Evolutionary conservation across 768 basidiomycete species (phyloP), one percentile per base, ranked within the genome.

Genomic region (Boletus vermiculosoides): DNA sequence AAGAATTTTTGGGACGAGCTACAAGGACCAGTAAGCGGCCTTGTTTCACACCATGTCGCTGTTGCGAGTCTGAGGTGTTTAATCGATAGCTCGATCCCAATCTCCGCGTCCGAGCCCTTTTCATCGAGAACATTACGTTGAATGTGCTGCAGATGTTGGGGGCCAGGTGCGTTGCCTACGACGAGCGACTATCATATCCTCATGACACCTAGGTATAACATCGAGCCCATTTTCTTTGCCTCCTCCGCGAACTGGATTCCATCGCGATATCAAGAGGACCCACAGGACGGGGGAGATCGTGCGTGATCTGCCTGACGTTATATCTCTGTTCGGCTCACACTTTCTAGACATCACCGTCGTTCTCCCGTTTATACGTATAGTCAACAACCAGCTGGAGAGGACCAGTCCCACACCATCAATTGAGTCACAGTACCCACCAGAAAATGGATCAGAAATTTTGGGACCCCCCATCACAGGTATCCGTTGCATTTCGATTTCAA

Each of bases 191-290:
- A 33, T 33, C 12, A 9, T 15, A 12, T 10, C 8, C 50, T 68
- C 40, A 55, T 52, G 37, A 31, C 12, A 15, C 30, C 41, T 5
- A 79, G 78, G 42, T 78, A 73, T 47, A 63, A 74, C 50, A 70
- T 78, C 28, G 76, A 78, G 54, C 76, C 78, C 0, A 77, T 78
- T 59, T 79, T 76, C 63, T 78, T 76, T 52, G 73, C 77, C 15
- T 77, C 75, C 0, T 77, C 78, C 0, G 54, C 75, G 18, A 76
- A 77, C 54, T 73, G 74, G 69, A 77, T 77, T 45, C 76, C 77
- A 2, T 74, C 76, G 0, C 73, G 77, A 31, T 79, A 75, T 51
- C 76, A 77, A 57, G 77, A 78, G 53, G 59, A 71, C 31, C 57
- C 65, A 13, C 56, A 56, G 1, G 47, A 42, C 3, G 63, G 54